Evolutionary conservation across 129 eudicot species (phyloP).

Genomic region (Erigeron canadensis): DNA sequence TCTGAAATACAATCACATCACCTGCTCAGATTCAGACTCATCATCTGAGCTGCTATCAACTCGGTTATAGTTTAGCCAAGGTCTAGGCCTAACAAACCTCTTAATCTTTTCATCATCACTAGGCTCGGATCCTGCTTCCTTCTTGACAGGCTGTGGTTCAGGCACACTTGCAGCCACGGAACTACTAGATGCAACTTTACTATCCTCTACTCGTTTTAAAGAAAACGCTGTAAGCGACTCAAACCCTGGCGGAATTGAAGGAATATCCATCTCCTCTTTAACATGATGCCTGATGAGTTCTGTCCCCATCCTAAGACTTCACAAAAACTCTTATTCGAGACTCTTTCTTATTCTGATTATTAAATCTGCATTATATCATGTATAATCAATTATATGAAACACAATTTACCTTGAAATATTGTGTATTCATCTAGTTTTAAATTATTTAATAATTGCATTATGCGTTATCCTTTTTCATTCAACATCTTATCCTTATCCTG

Average conservation of each 20-base stretch:
- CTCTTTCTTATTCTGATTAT: conserved; percentile 14
- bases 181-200: conserved; percentile 34
- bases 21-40: conserved; percentile 74
- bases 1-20: conserved; percentile 13
- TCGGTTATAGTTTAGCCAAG: conserved; percentile 50
- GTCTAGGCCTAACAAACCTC: conserved; percentile 56
- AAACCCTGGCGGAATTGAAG: conserved; percentile 93
- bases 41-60: conserved; percentile 66
- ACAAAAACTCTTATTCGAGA: background rate
- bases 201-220: conserved; percentile 49
- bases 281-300: conserved; percentile 66
- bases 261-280: conserved; percentile 82
- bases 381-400: conserved; percentile 23
- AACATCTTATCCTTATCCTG: background rate
- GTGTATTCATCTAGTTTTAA: background rate
- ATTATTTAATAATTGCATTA: background rate
- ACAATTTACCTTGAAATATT: background rate
- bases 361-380: conserved; percentile 34
- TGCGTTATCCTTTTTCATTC: conserved; percentile 10
- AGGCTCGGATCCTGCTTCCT: conserved; percentile 36
- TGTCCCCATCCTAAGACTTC: conserved; percentile 53
- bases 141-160: conserved; percentile 32
- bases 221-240: conserved; percentile 77
- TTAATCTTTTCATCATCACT: conserved; percentile 38
- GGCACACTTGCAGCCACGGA: conserved; percentile 46